phyloP scores from a whole-genome alignment of 352 stramenopile genomes.

The Phytophthora vignae region DNA sequence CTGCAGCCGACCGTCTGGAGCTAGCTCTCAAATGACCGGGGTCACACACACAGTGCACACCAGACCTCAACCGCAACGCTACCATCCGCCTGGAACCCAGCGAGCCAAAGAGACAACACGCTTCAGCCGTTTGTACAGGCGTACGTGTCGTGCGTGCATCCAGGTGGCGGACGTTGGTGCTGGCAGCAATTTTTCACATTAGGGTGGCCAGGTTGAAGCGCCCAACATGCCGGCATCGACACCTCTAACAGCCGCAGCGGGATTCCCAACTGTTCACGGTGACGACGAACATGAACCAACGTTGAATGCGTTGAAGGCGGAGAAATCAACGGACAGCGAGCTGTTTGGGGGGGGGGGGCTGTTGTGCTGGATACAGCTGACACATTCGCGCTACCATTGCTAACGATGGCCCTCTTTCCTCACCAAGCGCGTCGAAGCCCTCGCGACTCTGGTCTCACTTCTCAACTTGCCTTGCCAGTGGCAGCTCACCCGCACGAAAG shows the following conservation, averaged over 20 bases:
- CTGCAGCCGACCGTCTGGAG: not conserved
- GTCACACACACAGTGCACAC: too few species aligned
- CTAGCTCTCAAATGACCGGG: too few species aligned
- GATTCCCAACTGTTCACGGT: constrained; percentile 7
- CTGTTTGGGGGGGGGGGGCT: constrained; percentile 14
- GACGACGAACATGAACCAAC: constrained; percentile 6
- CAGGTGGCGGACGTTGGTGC: constrained; percentile 5
- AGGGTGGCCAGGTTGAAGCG: constrained; percentile 2
- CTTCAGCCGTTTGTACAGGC: constrained; percentile 1
- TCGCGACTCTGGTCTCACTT: constrained; percentile 18
- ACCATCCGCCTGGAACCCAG: not conserved
- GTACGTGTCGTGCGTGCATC: not conserved
- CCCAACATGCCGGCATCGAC: constrained; percentile 6
- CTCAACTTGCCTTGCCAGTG: constrained; percentile 27
- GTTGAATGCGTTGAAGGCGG: constrained; percentile 1
- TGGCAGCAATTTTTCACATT: constrained; percentile 24
- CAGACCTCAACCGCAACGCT: not conserved
- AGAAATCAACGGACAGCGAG: constrained; percentile 20
- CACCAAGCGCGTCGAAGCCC: too few species aligned
- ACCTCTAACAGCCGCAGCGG: constrained; percentile 13
- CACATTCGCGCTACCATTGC: constrained; percentile 1
- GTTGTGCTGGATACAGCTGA: constrained; percentile 28
- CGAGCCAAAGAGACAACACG: not conserved
- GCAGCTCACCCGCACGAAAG: constrained; percentile 18
- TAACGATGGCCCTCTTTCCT: not conserved